phyloP scores from a whole-genome alignment of 495 filamentous ascomycete species.

The Mytilinidion resinicola region DNA sequence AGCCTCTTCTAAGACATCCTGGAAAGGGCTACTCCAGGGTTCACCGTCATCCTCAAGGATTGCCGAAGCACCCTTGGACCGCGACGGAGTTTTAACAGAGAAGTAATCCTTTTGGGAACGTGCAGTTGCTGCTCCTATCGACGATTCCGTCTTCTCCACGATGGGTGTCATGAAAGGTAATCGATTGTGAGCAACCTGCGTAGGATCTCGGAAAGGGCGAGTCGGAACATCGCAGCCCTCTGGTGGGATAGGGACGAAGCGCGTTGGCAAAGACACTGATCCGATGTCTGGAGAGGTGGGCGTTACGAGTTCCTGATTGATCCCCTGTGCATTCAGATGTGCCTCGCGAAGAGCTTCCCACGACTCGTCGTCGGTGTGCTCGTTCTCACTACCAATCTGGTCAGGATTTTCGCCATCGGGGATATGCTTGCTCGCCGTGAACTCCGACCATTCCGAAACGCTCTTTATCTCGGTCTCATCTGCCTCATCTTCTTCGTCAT shows the following conservation, averaged over 20 bases:
- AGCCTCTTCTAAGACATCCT: slow-evolving; percentile 49
- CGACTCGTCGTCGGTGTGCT: slow-evolving; percentile 12
- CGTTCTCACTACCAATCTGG: slow-evolving; percentile 24
- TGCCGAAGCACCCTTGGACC: slow-evolving; percentile 38
- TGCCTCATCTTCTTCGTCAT: slow-evolving; percentile 38
- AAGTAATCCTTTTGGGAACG: slow-evolving; percentile 49
- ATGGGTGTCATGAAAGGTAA: slow-evolving; percentile 98
- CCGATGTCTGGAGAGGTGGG: slow-evolving; percentile 37
- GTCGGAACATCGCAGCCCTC: slow-evolving; percentile 75
- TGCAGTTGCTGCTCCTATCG: slow-evolving; percentile 58
- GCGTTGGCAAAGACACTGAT: slow-evolving; percentile 39
- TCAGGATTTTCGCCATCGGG: slow-evolving; percentile 42
- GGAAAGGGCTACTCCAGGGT: slow-evolving; percentile 62
- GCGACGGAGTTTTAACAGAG: slow-evolving; percentile 68
- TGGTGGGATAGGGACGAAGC: slow-evolving; percentile 64
- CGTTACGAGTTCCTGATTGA: slow-evolving; percentile 32
- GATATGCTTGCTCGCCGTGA: slow-evolving; percentile 66
- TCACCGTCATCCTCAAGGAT: slow-evolving; percentile 48
- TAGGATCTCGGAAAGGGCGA: slow-evolving; percentile 68
- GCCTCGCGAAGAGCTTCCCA: slow-evolving; percentile 8
- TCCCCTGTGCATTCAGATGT: slow-evolving; percentile 7
- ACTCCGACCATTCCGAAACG: slow-evolving; percentile 78
- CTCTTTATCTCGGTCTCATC: slow-evolving; percentile 50
- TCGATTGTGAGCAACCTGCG: slow-evolving; percentile 71
- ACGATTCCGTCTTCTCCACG: slow-evolving; percentile 87